Base-by-base conservation (phyloP, 768 basidiomycete genomes). In the Amanita phalloides region DNA sequence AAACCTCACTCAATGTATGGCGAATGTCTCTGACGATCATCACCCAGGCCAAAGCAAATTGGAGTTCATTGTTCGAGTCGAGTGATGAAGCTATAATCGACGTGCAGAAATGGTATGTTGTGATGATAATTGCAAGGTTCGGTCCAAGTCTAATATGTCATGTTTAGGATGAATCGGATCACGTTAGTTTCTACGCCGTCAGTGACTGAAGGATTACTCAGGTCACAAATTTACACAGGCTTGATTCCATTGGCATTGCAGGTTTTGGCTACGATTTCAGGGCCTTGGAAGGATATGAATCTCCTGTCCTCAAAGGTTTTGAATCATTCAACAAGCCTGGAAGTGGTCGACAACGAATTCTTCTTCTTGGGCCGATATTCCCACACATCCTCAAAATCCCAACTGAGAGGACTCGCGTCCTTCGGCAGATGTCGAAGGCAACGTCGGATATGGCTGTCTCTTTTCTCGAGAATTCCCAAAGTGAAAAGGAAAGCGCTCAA, bases 31-130 rank as follows among this genome's bases (percentile, higher is more conserved):
- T 17, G 3, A 17, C n/a, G 4, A 39, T 21, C 45, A 44, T 23
- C 33, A 26, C 23, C 21, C 43, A 73, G 71, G 58, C 69, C 52
- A 73, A 69, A 64, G 49, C 49, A 6, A 39, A 48, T 21, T 68
- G 66, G 64, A 60, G 64, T 30, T 14, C 53, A 17, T 54, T 54
- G 26, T 61, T 69, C 38, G 71, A 67, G 17, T 47, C 56, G 0
- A n/a, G 45, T 2, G 54, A 58, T 1, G 61, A 65, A 25, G 60
- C 65, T 0, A 33, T 70, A 3, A 71, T 78, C 26, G 74, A 79
- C 37, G 74, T 78, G 8, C 73, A 78, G 53, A 62, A 57, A 44
- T 78, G 77, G 74, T 72, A 41, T 5, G 64, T 61, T 36, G 20
- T 37, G 25, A 3, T 13, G n/a, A 11, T 23, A 13, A 20, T 9